Evolutionary conservation across 495 filamentous ascomycete species (phyloP).

Genomic region (Zalerion maritima): DNA sequence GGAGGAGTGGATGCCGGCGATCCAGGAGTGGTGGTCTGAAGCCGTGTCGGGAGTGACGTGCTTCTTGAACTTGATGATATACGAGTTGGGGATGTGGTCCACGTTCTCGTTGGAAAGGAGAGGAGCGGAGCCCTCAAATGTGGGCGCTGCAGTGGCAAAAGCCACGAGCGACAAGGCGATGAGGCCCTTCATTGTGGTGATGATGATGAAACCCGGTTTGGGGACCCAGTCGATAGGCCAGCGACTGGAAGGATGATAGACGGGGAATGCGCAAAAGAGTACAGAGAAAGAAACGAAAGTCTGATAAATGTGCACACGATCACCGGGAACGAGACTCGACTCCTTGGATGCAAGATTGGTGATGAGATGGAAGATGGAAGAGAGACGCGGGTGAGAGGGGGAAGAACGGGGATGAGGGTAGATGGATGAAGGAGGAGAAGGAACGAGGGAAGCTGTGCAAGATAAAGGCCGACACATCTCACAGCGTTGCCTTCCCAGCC

Average conservation of each 20-base stretch:
- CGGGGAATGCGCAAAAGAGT: slow-evolving; percentile 14
- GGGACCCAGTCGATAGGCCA: slow-evolving; percentile 25
- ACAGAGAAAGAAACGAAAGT: slow-evolving; percentile 12
- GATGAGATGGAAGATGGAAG: slow-evolving; percentile 22
- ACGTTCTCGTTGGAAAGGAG: slow-evolving; percentile 68
- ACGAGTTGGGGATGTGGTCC: slow-evolving; percentile 69
- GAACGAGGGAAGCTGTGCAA: slow-evolving; percentile 11
- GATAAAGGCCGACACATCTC: slow-evolving; percentile 14
- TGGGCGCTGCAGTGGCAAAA: slow-evolving; percentile 59
- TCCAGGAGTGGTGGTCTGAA: slow-evolving; percentile 74
- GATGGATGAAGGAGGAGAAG: slow-evolving; percentile 12
- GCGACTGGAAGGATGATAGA: slow-evolving; percentile 21
- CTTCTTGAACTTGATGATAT: slow-evolving; percentile 98
- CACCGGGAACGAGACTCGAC: slow-evolving; percentile 8
- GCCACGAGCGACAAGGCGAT: slow-evolving; percentile 51
- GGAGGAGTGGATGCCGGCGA: slow-evolving; percentile 64
- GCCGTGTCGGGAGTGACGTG: slow-evolving; percentile 58
- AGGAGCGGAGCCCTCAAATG: slow-evolving; percentile 65
- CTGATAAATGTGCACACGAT: slow-evolving; percentile 15
- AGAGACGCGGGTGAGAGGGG: slow-evolving; percentile 19
- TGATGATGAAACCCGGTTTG: slow-evolving; percentile 5
- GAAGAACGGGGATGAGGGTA: slow-evolving; percentile 16
- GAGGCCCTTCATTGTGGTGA: slow-evolving; percentile 58
- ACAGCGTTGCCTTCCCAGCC: slow-evolving; percentile 5
- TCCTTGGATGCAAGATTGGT: slow-evolving; percentile 13